Conservation (phyloP, 768 basidiomycete species). For the Pisolithus sp. region DNA sequence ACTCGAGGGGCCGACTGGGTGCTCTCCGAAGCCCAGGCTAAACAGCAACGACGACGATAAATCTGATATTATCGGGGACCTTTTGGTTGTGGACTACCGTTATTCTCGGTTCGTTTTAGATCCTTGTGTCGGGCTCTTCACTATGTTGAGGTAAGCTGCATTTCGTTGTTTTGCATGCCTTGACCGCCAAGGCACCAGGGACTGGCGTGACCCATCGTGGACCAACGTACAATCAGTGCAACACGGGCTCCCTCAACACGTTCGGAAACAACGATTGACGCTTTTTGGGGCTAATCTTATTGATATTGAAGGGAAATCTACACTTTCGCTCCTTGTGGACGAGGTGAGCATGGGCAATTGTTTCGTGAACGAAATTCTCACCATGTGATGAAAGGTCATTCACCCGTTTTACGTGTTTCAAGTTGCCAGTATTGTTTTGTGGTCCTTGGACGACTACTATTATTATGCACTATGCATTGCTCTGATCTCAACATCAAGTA, state of each 20-base stretch:
- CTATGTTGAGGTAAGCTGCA: conserved; percentile 62
- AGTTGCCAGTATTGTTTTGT: conserved; percentile 88
- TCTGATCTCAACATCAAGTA: conserved; percentile 80
- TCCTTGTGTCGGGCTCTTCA: conserved; percentile 74
- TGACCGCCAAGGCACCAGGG: conserved; percentile 38
- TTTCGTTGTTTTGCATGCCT: neutral
- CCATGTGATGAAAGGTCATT: conserved; percentile 50
- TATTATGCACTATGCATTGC: conserved; percentile 98
- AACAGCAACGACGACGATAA: conserved; percentile 28
- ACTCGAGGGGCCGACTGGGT: conserved; percentile 22
- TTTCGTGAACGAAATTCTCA: conserved; percentile 1
- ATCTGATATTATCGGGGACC: conserved; percentile 37
- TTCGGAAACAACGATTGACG: conserved; percentile 56
- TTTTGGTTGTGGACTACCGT: conserved; percentile 82
- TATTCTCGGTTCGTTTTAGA: conserved; percentile 90
- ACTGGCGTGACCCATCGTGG: conserved; percentile 87
- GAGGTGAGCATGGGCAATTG: conserved; percentile 53
- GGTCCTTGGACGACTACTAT: conserved; percentile 93
- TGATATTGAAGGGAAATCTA: conserved; percentile 85
- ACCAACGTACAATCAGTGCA: conserved; percentile 54
- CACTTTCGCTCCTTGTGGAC: conserved; percentile 71
- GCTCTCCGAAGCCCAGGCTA: conserved; percentile 23
- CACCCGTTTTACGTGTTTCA: conserved; percentile 99
- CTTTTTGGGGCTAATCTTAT: conserved; percentile 85
- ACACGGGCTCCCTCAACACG: conserved; percentile 49